phyloP scores from a whole-genome alignment of 164 flowering plant species.

The Vitis rotundifolia region DNA sequence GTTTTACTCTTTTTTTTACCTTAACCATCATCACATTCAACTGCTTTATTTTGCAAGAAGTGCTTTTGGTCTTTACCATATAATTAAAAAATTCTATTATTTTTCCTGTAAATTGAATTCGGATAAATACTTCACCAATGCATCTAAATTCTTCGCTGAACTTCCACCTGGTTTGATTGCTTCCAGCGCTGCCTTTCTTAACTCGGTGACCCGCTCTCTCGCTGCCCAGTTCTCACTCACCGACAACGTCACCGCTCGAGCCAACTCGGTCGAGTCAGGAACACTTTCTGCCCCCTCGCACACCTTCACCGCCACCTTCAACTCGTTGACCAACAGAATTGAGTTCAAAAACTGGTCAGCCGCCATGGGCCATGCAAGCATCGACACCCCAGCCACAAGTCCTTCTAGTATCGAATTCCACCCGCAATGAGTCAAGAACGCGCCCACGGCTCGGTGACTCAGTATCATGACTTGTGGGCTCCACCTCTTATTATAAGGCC shows the following conservation, averaged over 20 bases:
- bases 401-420: constrained; percentile 58
- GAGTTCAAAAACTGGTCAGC: constrained; percentile 1
- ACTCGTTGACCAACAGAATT: constrained; percentile 6
- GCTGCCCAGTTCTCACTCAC: constrained; percentile 4
- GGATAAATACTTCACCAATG: constrained; percentile 5
- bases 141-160: constrained; percentile 23
- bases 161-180: constrained; percentile 23
- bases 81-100: no score
- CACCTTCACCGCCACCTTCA: constrained; percentile 3
- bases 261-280: constrained; percentile 10
- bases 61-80: no score
- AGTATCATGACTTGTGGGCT: constrained; percentile 47
- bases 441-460: constrained; percentile 43
- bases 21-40: no score
- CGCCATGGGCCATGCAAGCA: constrained; percentile 56
- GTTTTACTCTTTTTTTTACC: no score
- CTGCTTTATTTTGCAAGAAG: no score
- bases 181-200: constrained; percentile 1
- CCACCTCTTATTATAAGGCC: constrained; percentile 43
- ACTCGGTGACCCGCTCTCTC: constrained; percentile 16
- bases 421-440: constrained; percentile 56
- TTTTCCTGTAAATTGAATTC: no score
- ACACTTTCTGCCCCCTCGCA: constrained; percentile 9
- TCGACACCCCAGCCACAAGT: constrained; percentile 35
- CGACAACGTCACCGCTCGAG: constrained; percentile 4